Percentiles rank a stretch among this genome's conserved stretches.
These are phyloP conservation scores for Paracoccidioides lutzii DNA, from an alignment of 2,329 filamentous ascomycete genomes.

Conservation along the genomic window DNA sequence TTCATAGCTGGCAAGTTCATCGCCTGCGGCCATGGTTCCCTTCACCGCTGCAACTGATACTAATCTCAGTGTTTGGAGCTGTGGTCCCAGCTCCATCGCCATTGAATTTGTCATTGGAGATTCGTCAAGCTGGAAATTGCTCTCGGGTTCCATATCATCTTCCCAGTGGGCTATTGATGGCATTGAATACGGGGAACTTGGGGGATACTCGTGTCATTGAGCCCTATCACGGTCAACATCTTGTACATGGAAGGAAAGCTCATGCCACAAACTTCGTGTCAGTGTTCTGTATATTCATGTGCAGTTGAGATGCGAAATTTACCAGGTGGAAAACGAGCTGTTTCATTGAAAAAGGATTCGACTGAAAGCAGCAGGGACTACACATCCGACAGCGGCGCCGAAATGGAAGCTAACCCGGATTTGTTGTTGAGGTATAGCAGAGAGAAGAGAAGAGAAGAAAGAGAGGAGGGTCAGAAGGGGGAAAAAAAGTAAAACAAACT, in stretches of 20 bases:
- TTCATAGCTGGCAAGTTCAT: too few relatives aligned
- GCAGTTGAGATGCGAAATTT: not conserved
- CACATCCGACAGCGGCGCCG: not conserved
- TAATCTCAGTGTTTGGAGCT: not conserved
- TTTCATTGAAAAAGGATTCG: not conserved
- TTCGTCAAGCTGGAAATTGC: not conserved
- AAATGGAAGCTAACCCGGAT: not conserved
- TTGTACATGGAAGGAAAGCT: not conserved
- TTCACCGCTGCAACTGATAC: not conserved
- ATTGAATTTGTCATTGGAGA: not conserved
- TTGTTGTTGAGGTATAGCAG: not conserved
- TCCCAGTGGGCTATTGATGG: not conserved
- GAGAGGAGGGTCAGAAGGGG: not conserved
- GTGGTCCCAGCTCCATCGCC: not conserved
- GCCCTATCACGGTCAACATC: not conserved
- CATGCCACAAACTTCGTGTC: not conserved
- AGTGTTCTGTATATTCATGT: too few relatives aligned
- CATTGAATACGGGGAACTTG: slow-evolving; percentile 1
- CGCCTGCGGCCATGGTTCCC: not conserved
- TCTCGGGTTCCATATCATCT: not conserved
- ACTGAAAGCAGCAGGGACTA: not conserved
- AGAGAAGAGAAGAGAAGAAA: not conserved
- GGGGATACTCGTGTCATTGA: slow-evolving; percentile 1
- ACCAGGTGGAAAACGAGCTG: too few relatives aligned
- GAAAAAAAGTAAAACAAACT: not conserved